Conservation (phyloP, 2,329 filamentous ascomycete genomes). For the Hypoxylon sp. region DNA sequence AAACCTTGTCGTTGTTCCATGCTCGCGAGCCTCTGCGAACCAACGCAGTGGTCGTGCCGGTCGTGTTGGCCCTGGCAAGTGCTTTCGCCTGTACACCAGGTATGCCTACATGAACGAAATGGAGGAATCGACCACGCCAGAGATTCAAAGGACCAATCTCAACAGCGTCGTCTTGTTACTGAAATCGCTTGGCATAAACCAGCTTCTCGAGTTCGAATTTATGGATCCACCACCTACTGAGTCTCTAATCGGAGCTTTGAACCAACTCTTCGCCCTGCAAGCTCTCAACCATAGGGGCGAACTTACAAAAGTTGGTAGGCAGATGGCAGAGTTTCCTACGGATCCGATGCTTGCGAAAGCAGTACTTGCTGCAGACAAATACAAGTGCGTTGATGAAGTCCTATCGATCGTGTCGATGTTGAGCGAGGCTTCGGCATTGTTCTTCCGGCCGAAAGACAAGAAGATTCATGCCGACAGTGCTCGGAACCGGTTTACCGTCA, state of each 20-base stretch:
- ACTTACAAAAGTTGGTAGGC: constrained; percentile 88
- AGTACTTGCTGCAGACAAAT: constrained; percentile 87
- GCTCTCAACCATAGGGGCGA: constrained; percentile 90
- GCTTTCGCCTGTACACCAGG: constrained; percentile 93
- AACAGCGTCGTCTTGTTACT: constrained; percentile 86
- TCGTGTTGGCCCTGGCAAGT: constrained; percentile 91
- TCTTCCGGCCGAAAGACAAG: constrained; percentile 97
- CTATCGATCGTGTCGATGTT: constrained; percentile 96
- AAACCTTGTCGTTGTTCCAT: constrained; percentile 89
- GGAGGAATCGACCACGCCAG: constrained; percentile 90
- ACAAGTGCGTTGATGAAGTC: constrained; percentile 94
- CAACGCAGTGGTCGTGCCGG: constrained; percentile 94
- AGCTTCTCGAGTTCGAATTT: constrained; percentile 94
- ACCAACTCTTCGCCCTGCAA: constrained; percentile 91
- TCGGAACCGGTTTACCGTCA: constrained; percentile 86
- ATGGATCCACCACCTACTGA: constrained; percentile 94
- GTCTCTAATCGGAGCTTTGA: constrained; percentile 87
- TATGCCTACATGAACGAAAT: constrained; percentile 96
- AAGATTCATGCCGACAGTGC: constrained; percentile 96
- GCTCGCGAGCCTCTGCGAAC: constrained; percentile 90
- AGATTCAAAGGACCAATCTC: constrained; percentile 92
- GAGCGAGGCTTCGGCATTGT: constrained; percentile 86
- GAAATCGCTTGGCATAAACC: constrained; percentile 91
- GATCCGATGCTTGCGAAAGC: constrained; percentile 93
- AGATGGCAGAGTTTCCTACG: constrained; percentile 95